Evolutionary conservation across 192 early-diverging fungal genomes (phyloP).

Genomic region (Diversispora epigaea): DNA sequence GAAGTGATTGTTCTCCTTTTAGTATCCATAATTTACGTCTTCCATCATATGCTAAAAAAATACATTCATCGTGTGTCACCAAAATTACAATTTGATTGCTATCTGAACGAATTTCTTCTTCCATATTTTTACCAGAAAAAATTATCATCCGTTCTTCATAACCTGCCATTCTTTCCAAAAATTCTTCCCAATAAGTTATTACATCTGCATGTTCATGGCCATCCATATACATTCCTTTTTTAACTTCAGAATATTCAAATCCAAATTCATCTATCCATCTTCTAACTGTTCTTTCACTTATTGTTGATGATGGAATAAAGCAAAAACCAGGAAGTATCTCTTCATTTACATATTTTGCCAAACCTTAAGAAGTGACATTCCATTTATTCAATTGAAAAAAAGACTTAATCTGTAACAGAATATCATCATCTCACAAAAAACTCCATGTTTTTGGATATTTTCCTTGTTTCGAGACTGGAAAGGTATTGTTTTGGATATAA

Average conservation of each 20-base stretch:
- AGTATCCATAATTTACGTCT: constrained; percentile 5
- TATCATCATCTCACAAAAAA: background rate
- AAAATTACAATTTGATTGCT: background rate
- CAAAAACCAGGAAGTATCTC: background rate
- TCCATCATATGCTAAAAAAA: constrained; percentile 6
- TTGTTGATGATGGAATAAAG: background rate
- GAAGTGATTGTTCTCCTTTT: background rate
- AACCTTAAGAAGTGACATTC: background rate
- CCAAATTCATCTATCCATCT: constrained; percentile 16
- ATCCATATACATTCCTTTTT: constrained; percentile 11
- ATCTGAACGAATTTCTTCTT: constrained; percentile 2
- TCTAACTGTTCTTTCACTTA: constrained; percentile 4
- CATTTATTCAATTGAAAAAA: background rate
- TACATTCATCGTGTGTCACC: constrained; percentile 19
- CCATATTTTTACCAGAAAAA: constrained; percentile 13
- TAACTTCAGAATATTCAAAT: constrained; percentile 16
- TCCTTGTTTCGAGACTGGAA: background rate
- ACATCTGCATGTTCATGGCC: constrained; percentile 3
- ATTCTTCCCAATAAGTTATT: background rate
- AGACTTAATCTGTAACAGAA: background rate
- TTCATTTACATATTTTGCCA: background rate
- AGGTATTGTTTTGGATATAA: background rate
- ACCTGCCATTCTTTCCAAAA: background rate
- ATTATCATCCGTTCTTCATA: background rate
- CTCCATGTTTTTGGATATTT: background rate